Evolutionary conservation across 2,329 filamentous ascomycete species (phyloP).

Genomic region (Trichoderma sp.): DNA sequence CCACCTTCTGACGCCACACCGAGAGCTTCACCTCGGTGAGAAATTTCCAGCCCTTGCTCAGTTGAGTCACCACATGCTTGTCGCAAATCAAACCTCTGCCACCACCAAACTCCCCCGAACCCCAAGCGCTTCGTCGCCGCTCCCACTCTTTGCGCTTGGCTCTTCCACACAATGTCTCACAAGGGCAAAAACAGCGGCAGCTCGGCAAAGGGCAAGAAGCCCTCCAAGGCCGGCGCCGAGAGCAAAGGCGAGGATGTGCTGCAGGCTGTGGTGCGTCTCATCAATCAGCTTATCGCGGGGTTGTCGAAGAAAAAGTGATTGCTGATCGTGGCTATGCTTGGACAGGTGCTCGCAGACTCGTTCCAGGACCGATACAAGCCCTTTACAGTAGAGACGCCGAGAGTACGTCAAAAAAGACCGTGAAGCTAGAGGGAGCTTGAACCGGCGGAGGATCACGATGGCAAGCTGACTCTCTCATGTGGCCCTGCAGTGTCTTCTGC

Average conservation of each 20-base stretch:
- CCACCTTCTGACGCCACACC: constrained; percentile 26
- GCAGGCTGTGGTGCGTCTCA: constrained; percentile 56
- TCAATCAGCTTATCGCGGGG: constrained; percentile 33
- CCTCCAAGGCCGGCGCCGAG: constrained; percentile 54
- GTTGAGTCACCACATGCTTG: constrained; percentile 40
- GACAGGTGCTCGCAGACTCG: constrained; percentile 84
- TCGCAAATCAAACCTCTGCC: constrained; percentile 24
- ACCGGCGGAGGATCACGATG: not conserved
- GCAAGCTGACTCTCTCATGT: not conserved
- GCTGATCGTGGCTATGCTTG: constrained; percentile 10
- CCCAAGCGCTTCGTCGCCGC: constrained; percentile 29
- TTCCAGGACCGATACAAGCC: constrained; percentile 92
- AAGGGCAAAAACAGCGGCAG: constrained; percentile 46
- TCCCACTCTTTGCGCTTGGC: constrained; percentile 8
- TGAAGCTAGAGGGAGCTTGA: not conserved
- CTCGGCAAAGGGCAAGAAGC: constrained; percentile 56
- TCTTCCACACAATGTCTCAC: constrained; percentile 47
- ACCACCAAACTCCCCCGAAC: constrained; percentile 22
- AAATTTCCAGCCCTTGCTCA: constrained; percentile 33
- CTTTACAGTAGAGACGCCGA: constrained; percentile 83
- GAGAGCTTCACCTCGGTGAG: constrained; percentile 36
- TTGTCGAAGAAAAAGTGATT: constrained; percentile 7
- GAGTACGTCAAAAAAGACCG: constrained; percentile 53
- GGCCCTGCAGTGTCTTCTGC: constrained; percentile 76
- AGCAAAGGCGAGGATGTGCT: constrained; percentile 60